Conservation (phyloP, 1,284 basidiomycete species). For the Phlebopus sp. region DNA sequence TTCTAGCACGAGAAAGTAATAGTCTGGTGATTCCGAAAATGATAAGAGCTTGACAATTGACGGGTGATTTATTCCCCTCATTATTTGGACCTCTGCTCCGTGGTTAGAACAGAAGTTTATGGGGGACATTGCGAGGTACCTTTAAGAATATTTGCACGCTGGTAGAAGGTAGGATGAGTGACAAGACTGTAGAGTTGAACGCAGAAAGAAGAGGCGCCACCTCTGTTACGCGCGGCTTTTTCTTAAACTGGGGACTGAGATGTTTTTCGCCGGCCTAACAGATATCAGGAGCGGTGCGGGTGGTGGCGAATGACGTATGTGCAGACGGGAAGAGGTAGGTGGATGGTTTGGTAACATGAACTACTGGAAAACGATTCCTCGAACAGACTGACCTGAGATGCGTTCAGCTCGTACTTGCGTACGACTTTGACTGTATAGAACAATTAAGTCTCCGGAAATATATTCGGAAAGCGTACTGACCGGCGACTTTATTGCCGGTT, state of each 20-base stretch:
- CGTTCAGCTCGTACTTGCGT: slow-evolving; percentile 93
- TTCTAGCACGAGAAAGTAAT: slow-evolving; percentile 95
- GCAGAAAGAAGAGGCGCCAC: slow-evolving; percentile 50
- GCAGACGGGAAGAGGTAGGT: slow-evolving; percentile 14
- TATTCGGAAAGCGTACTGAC: slow-evolving; percentile 41
- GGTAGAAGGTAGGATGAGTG: slow-evolving; percentile 27
- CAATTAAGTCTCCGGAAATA: slow-evolving; percentile 8
- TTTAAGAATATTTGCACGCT: slow-evolving; percentile 99
- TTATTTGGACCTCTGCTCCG: slow-evolving; percentile 92
- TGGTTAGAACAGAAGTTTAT: slow-evolving; percentile 2
- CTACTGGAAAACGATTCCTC: slow-evolving; percentile 23
- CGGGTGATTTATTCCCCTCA: slow-evolving; percentile 92
- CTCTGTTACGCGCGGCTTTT: slow-evolving; percentile 95
- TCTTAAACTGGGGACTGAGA: slow-evolving; percentile 90
- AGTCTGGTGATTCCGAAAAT: slow-evolving; percentile 89
- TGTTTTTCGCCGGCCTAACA: slow-evolving; percentile 87
- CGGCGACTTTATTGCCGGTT: slow-evolving; percentile 83
- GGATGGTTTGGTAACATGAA: slow-evolving; percentile 27
- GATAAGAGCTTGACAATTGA: slow-evolving; percentile 86
- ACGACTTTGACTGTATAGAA: slow-evolving; percentile 83
- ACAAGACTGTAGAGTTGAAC: slow-evolving; percentile 13
- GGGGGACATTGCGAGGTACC: slow-evolving; percentile 37
- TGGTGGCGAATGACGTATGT: slow-evolving; percentile 8
- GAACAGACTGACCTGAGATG: slow-evolving; percentile 81
- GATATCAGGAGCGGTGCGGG: slow-evolving; percentile 25